Evolutionary conservation across 805 yeast genomes (phyloP), one percentile per base, ranked within the genome.

Genomic region (Lachancea cidri): DNA sequence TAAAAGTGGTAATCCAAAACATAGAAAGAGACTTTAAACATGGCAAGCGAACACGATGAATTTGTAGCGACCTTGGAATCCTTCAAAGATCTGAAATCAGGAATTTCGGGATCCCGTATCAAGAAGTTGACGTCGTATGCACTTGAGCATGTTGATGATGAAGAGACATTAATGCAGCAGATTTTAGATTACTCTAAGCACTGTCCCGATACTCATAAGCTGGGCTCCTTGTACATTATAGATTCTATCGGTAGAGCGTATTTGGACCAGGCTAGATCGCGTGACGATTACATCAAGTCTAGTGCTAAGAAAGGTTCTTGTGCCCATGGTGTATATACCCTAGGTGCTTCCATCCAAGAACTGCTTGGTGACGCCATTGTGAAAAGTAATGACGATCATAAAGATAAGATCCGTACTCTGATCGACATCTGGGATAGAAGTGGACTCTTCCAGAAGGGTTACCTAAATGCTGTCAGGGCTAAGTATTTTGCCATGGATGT

Each of bases 21-120:
- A 11, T 22, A 22, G 27, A 11, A 22, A 22, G 27, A 22, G 9
- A 22, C n/a, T 22, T 22, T 22, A 22, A 22, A 27, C 35, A 39
- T 39, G 43, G 36, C 34, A 31, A 35, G 33, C 38, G 55, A 55
- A 24, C 51, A 59, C 47, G 61, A 61, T 49, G 59, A 57, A 40
- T 68, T 70, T 50, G 66, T 65, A 61, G 64, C 58, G 41, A 61
- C 68, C 48, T 57, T 71, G 53, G 66, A 65, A 47, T 70, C 71
- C 42, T 65, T 70, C 39, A 67, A 59, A 48, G 70, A 74, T 4
- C 66, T 83, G 53, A 83, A 81, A 64, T 77, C 96, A 13, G 98
- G 98, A 46, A 93, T 91, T 39, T 88, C 97, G 20, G 98, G 98
- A 33, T 80, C 95, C 42, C 87, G 96, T 68, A 93, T 91, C 65